These are phyloP conservation scores for Hamigera avellanea DNA, from an alignment of 495 filamentous ascomycete species.

Conservation along the genomic window DNA sequence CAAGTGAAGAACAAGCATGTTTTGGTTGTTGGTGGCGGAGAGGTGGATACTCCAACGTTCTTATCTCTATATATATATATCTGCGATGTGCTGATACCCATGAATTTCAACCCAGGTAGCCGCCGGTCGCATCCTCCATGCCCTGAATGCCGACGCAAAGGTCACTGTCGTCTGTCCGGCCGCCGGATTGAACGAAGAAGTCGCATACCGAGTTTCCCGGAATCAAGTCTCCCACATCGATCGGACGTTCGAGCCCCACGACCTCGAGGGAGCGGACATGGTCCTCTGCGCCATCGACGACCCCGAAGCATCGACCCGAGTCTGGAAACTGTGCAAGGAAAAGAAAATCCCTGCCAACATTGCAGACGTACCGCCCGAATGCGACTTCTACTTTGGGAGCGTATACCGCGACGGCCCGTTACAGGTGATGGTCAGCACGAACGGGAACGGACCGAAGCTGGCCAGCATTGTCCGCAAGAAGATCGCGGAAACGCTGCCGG, in stretches of 20 bases:
- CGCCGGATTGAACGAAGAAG: slow-evolving; percentile 76
- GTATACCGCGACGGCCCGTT: slow-evolving; percentile 89
- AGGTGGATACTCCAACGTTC: slow-evolving; percentile 40
- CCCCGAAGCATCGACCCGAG: slow-evolving; percentile 68
- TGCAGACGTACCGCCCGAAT: slow-evolving; percentile 91
- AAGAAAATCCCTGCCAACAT: slow-evolving; percentile 82
- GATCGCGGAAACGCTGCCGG: slow-evolving; percentile 66
- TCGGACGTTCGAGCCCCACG: slow-evolving; percentile 67
- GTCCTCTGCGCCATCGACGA: slow-evolving; percentile 91
- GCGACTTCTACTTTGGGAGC: slow-evolving; percentile 97
- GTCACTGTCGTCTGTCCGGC: slow-evolving; percentile 75
- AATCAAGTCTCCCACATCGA: slow-evolving; percentile 66
- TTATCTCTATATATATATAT: slow-evolving; percentile 1
- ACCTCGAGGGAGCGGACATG: slow-evolving; percentile 73
- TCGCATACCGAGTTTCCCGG: slow-evolving; percentile 63
- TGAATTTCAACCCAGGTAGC: slow-evolving; percentile 56
- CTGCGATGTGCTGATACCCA: too few species aligned
- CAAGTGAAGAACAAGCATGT: slow-evolving; percentile 76
- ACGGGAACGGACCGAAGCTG: slow-evolving; percentile 88
- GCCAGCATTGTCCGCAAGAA: slow-evolving; percentile 76
- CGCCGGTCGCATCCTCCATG: slow-evolving; percentile 81
- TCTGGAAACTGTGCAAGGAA: slow-evolving; percentile 88
- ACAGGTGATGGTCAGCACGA: slow-evolving; percentile 97
- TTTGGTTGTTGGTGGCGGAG: slow-evolving; percentile 84
- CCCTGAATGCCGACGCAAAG: slow-evolving; percentile 87